Evolutionary conservation across 148 eudicot species (phyloP).

Genomic region (Rhododendron molle): DNA sequence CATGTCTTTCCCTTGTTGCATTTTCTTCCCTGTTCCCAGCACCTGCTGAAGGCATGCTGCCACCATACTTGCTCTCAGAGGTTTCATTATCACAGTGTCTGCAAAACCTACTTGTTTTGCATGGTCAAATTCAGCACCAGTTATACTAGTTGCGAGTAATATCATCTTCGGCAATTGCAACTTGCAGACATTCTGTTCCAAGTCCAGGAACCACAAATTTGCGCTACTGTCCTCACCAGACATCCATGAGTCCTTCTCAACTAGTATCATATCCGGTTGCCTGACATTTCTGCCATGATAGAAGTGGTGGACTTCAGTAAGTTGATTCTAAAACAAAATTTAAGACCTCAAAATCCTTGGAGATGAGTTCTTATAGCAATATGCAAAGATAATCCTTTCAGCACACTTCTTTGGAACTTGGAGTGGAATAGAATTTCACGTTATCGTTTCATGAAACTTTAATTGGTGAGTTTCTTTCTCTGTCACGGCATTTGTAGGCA

Average conservation of each 20-base stretch:
- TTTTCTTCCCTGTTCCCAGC: slow-evolving; percentile 38
- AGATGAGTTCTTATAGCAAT: background rate
- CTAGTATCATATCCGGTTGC: slow-evolving; percentile 50
- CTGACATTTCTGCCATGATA: slow-evolving; percentile 29
- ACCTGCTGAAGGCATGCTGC: slow-evolving; percentile 78
- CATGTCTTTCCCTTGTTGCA: slow-evolving; percentile 36
- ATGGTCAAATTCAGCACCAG: slow-evolving; percentile 30
- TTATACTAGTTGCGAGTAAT: slow-evolving; percentile 58
- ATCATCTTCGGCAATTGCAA: slow-evolving; percentile 45
- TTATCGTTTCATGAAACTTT: background rate
- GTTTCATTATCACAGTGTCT: slow-evolving; percentile 67
- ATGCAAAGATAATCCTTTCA: background rate
- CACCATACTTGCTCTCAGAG: slow-evolving; percentile 61
- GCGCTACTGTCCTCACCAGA: slow-evolving; percentile 26
- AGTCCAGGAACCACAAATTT: slow-evolving; percentile 19
- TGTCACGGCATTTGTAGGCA: background rate
- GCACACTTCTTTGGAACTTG: background rate
- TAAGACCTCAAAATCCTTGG: background rate
- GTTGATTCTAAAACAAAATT: background rate
- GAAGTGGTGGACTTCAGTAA: slow-evolving; percentile 5
- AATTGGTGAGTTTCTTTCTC: background rate
- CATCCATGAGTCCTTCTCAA: slow-evolving; percentile 64
- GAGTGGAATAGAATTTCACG: background rate
- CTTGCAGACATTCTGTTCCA: slow-evolving; percentile 29
- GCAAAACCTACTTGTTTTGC: slow-evolving; percentile 58